Conservation (phyloP, 2,329 filamentous ascomycete genomes). For the Cyanodermella asteris region DNA sequence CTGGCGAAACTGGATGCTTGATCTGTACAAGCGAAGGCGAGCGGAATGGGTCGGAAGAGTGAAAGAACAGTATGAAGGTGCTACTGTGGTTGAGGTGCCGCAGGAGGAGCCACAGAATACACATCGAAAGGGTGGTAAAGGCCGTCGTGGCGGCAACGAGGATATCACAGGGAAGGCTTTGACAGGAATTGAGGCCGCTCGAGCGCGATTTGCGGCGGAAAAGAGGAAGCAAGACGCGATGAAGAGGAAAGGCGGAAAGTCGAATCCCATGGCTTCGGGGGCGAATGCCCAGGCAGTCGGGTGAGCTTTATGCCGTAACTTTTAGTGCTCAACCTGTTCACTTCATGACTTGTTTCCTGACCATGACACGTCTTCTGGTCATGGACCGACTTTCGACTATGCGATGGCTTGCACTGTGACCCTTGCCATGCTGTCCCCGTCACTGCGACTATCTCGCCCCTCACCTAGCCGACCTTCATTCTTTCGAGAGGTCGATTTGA, state of each 20-base stretch:
- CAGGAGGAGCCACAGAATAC: constrained; percentile 11
- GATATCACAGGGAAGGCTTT: constrained; percentile 23
- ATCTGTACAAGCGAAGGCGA: constrained; percentile 41
- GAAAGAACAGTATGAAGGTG: too few species aligned
- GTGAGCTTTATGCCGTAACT: too few species aligned
- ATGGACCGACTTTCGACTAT: too few species aligned
- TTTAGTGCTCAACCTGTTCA: too few species aligned
- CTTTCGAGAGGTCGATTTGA: constrained; percentile 3
- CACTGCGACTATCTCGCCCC: neutral
- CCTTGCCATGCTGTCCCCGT: too few species aligned
- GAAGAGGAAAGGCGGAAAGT: too few species aligned
- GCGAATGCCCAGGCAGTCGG: too few species aligned
- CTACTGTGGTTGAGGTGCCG: too few species aligned
- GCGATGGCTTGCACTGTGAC: too few species aligned
- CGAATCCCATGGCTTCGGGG: too few species aligned
- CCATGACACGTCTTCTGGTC: too few species aligned
- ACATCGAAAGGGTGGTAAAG: constrained; percentile 8
- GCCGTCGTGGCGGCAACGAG: constrained; percentile 8
- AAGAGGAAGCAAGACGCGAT: constrained; percentile 18
- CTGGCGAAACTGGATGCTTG: constrained; percentile 56
- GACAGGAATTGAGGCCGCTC: constrained; percentile 33
- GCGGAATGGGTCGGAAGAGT: constrained; percentile 42
- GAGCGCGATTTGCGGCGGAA: constrained; percentile 31
- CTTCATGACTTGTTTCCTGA: too few species aligned
- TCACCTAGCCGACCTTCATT: neutral